Evolutionary conservation across 163 green algal genomes (phyloP), one percentile per base, ranked within the genome.

Genomic region (Trebouxiophyceae sp.): DNA sequence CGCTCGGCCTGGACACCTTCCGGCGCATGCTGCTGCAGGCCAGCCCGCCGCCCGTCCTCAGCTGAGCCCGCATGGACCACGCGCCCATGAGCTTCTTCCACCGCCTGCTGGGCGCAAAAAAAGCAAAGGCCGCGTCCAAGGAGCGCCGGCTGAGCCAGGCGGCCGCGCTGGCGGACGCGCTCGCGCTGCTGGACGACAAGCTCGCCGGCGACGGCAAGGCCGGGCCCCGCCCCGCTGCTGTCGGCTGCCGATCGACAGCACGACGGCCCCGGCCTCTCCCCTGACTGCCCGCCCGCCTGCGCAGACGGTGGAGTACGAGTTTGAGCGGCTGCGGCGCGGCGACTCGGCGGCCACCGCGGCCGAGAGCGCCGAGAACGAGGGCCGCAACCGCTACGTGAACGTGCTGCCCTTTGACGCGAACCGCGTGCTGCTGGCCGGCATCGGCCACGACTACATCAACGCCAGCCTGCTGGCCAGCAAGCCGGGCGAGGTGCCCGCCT

Each of bases 341-440:
- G 2, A 22, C 61, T 63, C 32, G 59, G 26, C 31, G 29, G 26
- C 50, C 19, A 19, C 27, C 27, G 28, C 30, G 4, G 72, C 63
- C 19, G 24, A 58, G 26, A 31, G 32, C 7, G 44, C 54, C 12
- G 32, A 39, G 8, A 73, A 75, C 31, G 61, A 30, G 19, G 23
- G 19, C 5, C 26, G 16, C 8, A 85, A 85, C 45, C 77, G 90
- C 12, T 97, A 96, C 74, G 61, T 58, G 26, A 87, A 96, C 64
- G 85, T 97, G 0, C 67, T 97, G 32, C 89, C 90, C 0, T 95
- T 84, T 60, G 84, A 95, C 54, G 59, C 81, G 70, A 92, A 84
- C 60, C 67, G 83, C 0, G 82, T 97, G 2, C 45, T 57, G 27
- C 70, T 94, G 58, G 54, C 31, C 22, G n/a, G 28, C 46, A 24